Evolutionary conservation across 116 monocot species (phyloP), one percentile per base, ranked within the genome.

Genomic region (Papilionanthe hybrid): DNA sequence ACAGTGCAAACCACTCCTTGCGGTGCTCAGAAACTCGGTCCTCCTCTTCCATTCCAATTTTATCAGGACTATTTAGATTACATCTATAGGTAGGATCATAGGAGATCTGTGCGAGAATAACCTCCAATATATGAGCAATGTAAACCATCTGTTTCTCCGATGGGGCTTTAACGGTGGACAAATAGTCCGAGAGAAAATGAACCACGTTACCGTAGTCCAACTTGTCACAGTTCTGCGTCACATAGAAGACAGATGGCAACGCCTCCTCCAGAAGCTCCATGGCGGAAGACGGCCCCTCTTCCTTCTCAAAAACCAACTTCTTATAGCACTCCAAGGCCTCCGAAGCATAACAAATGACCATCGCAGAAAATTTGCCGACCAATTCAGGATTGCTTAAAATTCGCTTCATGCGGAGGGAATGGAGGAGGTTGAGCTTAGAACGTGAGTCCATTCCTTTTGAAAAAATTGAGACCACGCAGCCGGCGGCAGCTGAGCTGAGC

Each of bases 41-140:
- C 81, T 96, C 96, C 82, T 93, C 90, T 53, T 96, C 96, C 76
- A 72, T 93, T 15, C 96, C 96, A 79, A 96, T 87, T 81, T 94
- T 96, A 81, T 93, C 94, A 0, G 83, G 92, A 41, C 89, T 42
- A 73, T 92, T 90, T 50, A 96, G 96, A 81, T 93, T 89, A 8
- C 66, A 72, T 42, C 94, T 88, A n/a, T 92, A 92, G 18, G 76
- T 77, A 1, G 90, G 82, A 77, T 92, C 86, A 84, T 90, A 96
- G 2, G 69, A 45, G 77, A 96, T 91, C 67, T 91, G 88, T 3
- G n/a, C 25, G 8, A 80, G 72, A 53, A 96, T 83, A 53, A 94
- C 79, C 30, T 94, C 92, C 75, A 96, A 29, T 65, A 96, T 90
- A 79, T 86, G 87, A 30, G 86, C 90, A 30, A 93, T 27, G 80